These are phyloP conservation scores for Lactarius tabidus DNA, from an alignment of 768 basidiomycete species.

Conservation along the genomic window DNA sequence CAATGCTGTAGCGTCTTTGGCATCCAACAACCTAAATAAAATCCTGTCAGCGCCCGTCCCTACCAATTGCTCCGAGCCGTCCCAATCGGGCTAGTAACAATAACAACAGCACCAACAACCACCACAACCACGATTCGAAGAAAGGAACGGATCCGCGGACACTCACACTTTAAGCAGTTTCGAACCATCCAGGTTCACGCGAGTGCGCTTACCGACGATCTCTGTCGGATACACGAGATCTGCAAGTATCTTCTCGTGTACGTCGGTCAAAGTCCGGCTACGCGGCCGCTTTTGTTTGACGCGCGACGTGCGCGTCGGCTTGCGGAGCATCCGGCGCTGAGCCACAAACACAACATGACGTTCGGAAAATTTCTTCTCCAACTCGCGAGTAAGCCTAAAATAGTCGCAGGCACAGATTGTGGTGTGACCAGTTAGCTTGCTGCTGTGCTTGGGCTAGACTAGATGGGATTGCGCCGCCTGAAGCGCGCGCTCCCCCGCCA, in stretches of 20 bases:
- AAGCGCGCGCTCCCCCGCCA: neutral
- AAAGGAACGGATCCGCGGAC: constrained; percentile 8
- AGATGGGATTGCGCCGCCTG: neutral
- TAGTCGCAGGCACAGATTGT: neutral
- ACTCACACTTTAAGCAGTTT: constrained; percentile 98
- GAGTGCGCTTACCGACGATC: constrained; percentile 98
- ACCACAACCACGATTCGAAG: constrained; percentile 15
- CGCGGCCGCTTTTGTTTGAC: constrained; percentile 96
- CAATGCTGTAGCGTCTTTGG: constrained; percentile 95
- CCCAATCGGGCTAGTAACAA: constrained; percentile 11
- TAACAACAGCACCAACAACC: neutral
- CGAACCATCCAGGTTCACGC: constrained; percentile 88
- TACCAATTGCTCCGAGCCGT: neutral
- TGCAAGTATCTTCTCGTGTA: constrained; percentile 98
- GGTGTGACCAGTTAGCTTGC: neutral
- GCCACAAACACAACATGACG: constrained; percentile 98
- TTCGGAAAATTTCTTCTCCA: constrained; percentile 99
- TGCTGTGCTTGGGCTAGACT: neutral
- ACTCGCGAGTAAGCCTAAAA: constrained; percentile 87
- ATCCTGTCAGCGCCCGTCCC: constrained; percentile 1
- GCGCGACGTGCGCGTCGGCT: constrained; percentile 90
- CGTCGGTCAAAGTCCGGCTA: constrained; percentile 92
- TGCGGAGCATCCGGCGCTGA: constrained; percentile 97
- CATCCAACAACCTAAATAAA: constrained; percentile 79
- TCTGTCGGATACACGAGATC: constrained; percentile 99